Evolutionary conservation across 768 basidiomycete species (phyloP).

Genomic region (Suillus cothurnatus): DNA sequence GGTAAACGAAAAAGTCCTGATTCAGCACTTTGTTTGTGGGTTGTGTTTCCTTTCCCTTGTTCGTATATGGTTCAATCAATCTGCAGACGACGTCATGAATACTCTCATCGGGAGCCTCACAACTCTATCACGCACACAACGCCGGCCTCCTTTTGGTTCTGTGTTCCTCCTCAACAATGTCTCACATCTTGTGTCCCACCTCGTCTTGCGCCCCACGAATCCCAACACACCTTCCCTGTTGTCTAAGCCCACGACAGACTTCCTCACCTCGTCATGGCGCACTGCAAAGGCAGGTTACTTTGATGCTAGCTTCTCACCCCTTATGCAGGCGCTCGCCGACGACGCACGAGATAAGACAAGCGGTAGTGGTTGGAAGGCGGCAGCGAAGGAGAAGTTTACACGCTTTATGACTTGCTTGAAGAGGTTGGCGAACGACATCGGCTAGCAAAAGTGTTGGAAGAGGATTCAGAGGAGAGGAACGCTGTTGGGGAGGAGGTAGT

Average conservation of each 20-base stretch:
- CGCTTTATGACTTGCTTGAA: conserved; percentile 77
- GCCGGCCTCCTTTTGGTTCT: conserved; percentile 67
- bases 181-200: conserved; percentile 62
- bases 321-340: conserved; percentile 64
- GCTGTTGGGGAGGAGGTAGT: conserved; percentile 72
- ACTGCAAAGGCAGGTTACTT: conserved; percentile 85
- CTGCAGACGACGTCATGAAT: too few species aligned
- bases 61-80: not conserved
- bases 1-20: conserved; percentile 56
- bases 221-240: conserved; percentile 51
- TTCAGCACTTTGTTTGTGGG: conserved; percentile 79
- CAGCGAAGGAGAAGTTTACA: conserved; percentile 81
- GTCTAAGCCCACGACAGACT: conserved; percentile 61
- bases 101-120: conserved; percentile 63
- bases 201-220: conserved; percentile 55
- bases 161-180: conserved; percentile 84
- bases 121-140: conserved; percentile 59
- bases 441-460: conserved; percentile 67
- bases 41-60: conserved; percentile 14
- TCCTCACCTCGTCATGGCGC: conserved; percentile 69
- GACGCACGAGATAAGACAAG: conserved; percentile 51
- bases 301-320: conserved; percentile 77
- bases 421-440: conserved; percentile 79
- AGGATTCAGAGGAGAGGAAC: conserved; percentile 61
- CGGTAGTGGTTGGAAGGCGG: conserved; percentile 49